Evolutionary conservation across 345 rosid genomes (phyloP).

Genomic region (Citrus sp.): DNA sequence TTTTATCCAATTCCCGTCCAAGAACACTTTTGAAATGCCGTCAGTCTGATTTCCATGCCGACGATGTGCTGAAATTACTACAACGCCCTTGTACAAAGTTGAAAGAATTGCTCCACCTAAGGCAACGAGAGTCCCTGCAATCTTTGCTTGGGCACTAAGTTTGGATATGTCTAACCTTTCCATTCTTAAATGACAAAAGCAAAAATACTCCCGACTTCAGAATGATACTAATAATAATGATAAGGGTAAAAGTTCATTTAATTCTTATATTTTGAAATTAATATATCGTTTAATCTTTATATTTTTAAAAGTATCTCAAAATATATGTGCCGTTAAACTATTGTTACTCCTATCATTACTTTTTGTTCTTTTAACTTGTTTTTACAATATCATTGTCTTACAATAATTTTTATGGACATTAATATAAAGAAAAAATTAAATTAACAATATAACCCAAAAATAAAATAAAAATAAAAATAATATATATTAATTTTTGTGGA

Average conservation of each 20-base stretch:
- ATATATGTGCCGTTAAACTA: no score
- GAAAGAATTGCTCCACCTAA: background rate
- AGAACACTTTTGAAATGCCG: background rate
- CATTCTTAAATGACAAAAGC: background rate
- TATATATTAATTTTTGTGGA: no score
- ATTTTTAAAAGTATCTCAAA: no score
- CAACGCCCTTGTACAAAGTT: background rate
- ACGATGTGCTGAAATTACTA: background rate
- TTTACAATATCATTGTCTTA: no score
- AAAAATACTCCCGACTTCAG: no score
- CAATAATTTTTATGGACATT: no score
- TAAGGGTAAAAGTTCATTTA: accelerated
- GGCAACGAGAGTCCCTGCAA: background rate
- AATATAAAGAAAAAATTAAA: no score
- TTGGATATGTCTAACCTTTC: background rate
- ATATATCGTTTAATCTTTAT: accelerated
- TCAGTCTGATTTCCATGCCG: background rate
- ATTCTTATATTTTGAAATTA: no score
- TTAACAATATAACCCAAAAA: no score
- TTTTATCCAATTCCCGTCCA: background rate
- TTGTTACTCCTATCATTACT: accelerated
- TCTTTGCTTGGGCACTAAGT: background rate
- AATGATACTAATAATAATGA: no score
- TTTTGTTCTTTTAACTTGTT: no score
- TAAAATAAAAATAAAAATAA: no score